Evolutionary conservation across 2,329 filamentous ascomycete species (phyloP).

Genomic region (Neurospora sp.): DNA sequence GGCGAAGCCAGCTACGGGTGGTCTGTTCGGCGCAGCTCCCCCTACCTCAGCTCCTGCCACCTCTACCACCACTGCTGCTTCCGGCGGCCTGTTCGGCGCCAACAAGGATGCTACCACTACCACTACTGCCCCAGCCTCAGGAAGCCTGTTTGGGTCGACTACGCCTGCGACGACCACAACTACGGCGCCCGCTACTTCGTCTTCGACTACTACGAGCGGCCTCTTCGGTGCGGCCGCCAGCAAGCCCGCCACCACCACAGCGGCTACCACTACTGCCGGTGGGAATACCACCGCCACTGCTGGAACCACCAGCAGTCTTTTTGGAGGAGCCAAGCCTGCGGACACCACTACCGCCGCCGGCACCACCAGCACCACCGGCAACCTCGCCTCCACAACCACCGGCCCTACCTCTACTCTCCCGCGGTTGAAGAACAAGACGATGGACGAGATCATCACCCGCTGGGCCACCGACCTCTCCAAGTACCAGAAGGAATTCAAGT

Average conservation of each 20-base stretch:
- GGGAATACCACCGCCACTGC: constrained; percentile 5
- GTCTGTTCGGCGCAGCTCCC: constrained; percentile 18
- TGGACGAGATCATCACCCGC: constrained; percentile 96
- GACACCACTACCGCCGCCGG: constrained; percentile 23
- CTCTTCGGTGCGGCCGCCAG: constrained; percentile 16
- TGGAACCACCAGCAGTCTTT: constrained; percentile 16
- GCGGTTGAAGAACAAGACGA: constrained; percentile 93
- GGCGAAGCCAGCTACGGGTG: constrained; percentile 13
- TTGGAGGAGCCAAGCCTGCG: constrained; percentile 24
- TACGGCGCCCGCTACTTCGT: constrained; percentile 14
- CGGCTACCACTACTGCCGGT: constrained; percentile 12
- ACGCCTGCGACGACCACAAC: constrained; percentile 17
- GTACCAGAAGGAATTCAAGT: constrained; percentile 94
- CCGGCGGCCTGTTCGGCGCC: background rate
- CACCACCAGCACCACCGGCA: constrained; percentile 14
- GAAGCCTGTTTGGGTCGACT: constrained; percentile 17
- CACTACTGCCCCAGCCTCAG: constrained; percentile 11
- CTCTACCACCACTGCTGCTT: constrained; percentile 3
- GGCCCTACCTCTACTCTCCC: constrained; percentile 79
- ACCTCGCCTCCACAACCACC: constrained; percentile 62
- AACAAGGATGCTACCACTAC: constrained; percentile 6
- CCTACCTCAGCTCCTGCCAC: constrained; percentile 11
- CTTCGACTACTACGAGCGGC: constrained; percentile 13
- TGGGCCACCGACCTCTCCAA: constrained; percentile 94
- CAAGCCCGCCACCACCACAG: constrained; percentile 19